A percentile compares a stretch with the other conserved stretches of the same genome.
phyloP scores from a whole-genome alignment of 306 rosid genomes.

The Malus fusca region DNA sequence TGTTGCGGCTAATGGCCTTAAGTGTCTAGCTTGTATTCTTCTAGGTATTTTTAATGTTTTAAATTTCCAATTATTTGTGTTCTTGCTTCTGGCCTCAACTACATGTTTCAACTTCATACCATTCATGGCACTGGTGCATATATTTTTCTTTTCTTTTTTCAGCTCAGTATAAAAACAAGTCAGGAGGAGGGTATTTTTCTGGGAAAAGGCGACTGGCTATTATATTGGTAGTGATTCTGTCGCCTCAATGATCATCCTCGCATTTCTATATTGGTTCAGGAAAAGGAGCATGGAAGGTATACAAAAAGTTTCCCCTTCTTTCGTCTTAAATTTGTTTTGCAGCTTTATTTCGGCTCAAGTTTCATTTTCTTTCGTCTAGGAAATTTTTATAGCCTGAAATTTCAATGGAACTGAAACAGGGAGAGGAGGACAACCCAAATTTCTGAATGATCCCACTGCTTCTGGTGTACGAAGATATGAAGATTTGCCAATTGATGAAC shows the following conservation, averaged over 20 bases:
- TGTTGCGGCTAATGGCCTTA: background rate
- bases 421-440: background rate
- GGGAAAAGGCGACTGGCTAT: background rate
- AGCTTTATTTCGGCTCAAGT: no score
- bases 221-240: background rate
- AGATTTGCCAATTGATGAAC: no score
- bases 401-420: background rate
- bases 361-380: no score
- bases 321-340: background rate
- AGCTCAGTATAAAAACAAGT: no score
- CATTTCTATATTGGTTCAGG: slow-evolving; percentile 13
- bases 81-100: background rate
- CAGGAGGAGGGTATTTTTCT: background rate
- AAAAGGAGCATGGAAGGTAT: slow-evolving; percentile 16
- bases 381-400: background rate
- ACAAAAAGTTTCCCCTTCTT: background rate
- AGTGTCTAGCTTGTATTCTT: background rate
- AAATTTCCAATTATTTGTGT: background rate
- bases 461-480: no score
- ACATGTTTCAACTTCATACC: no score
- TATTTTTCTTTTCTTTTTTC: no score
- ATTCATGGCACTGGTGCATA: no score
- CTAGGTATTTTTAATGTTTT: background rate
- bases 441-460: no score
- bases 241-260: background rate